phyloP scores from a whole-genome alignment of 331 rosid species.

The Phaseolus coccineus region DNA sequence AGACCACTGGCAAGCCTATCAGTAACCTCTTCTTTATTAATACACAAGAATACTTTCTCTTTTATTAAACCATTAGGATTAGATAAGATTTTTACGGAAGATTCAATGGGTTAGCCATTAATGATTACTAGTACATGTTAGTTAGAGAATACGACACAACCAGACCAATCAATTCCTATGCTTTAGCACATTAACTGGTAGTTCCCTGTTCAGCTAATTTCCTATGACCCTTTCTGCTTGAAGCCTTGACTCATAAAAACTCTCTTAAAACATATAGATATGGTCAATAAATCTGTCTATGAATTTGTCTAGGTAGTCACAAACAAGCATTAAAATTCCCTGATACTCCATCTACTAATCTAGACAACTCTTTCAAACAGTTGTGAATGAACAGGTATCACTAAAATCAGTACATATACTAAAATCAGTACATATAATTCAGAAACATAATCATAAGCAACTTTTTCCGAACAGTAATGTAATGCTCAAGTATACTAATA shows the following conservation, averaged over 20 bases:
- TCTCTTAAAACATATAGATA: not conserved
- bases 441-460: not conserved
- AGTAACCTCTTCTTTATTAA: not conserved
- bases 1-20: conserved; percentile 16
- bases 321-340: not conserved
- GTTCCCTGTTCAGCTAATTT: not conserved
- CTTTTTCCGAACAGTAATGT: not conserved
- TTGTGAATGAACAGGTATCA: conserved; percentile 13
- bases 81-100: not conserved
- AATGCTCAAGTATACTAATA: conserved; percentile 11
- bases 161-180: not conserved
- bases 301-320: conserved; percentile 1
- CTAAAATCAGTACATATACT: not conserved
- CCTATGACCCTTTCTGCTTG: not conserved
- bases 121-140: not conserved
- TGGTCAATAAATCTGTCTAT: not conserved
- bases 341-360: conserved; percentile 1
- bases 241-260: conserved; percentile 19
- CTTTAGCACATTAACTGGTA: conserved; percentile 22
- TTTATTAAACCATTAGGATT: conserved; percentile 17
- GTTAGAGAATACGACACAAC: conserved; percentile 12
- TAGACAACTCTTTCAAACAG: conserved; percentile 4
- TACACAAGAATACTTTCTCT: conserved; percentile 15
- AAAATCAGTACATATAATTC: not conserved
- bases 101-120: not conserved